Conservation (phyloP, 805 yeast species). For the Blastobotrys americana region DNA sequence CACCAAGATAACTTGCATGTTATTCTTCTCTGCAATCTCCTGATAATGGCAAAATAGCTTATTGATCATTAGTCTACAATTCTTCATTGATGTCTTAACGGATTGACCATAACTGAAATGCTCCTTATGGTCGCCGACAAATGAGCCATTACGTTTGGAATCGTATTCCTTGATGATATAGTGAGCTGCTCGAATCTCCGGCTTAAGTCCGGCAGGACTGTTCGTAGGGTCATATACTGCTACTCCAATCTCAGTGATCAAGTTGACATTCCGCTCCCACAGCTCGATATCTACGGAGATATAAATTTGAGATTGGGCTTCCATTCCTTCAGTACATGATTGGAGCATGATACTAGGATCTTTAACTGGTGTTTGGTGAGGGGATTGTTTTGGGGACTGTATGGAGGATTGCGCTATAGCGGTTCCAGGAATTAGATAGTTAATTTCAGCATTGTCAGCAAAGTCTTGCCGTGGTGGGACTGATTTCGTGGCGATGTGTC, state of each 20-base stretch:
- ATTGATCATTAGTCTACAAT: constrained; percentile 25
- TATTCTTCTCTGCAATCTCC: constrained; percentile 3
- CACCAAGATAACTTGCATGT: constrained; percentile 32
- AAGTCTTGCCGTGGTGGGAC: too few species aligned
- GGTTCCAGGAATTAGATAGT: too few species aligned
- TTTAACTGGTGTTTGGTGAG: background rate
- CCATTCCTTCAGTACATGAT: background rate
- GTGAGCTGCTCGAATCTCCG: constrained; percentile 10
- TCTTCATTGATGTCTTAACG: constrained; percentile 33
- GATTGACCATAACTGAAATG: constrained; percentile 45
- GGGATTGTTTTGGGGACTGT: too few species aligned
- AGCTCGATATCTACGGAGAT: constrained; percentile 17
- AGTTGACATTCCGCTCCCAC: constrained; percentile 14
- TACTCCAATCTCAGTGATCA: constrained; percentile 18
- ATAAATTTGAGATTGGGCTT: constrained; percentile 1
- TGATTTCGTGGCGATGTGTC: too few species aligned
- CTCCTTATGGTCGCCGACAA: constrained; percentile 47
- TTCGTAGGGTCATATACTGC: constrained; percentile 15
- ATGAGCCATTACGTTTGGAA: constrained; percentile 43
- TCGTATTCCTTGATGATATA: constrained; percentile 33
- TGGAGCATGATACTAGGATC: background rate
- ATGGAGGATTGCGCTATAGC: too few species aligned
- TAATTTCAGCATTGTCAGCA: too few species aligned
- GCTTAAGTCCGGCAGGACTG: background rate
- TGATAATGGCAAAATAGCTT: constrained; percentile 4